Evolutionary conservation across 768 basidiomycete genomes (phyloP).

Genomic region (Mycena alexandri): DNA sequence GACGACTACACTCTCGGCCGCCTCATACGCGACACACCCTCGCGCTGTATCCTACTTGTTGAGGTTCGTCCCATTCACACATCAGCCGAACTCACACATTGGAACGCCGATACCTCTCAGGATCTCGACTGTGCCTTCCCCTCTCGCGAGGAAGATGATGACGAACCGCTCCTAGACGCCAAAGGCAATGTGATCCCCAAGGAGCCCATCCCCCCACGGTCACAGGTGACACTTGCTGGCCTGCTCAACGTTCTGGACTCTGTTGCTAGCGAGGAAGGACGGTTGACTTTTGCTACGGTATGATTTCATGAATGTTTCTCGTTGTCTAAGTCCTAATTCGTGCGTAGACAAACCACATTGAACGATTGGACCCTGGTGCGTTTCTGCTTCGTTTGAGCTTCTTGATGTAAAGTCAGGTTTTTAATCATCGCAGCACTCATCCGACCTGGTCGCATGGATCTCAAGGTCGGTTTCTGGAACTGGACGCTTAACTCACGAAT

Average conservation of each 20-base stretch:
- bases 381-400: background rate
- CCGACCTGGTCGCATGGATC: conserved; percentile 49
- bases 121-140: conserved; percentile 50
- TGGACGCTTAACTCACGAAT: background rate
- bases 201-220: conserved; percentile 28
- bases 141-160: conserved; percentile 40
- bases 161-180: conserved; percentile 33
- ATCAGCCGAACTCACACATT: no score
- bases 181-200: conserved; percentile 29
- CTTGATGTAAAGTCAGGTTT: background rate
- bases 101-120: conserved; percentile 10
- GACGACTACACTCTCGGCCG: conserved; percentile 47
- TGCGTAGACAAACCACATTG: conserved; percentile 45
- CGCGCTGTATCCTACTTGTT: conserved; percentile 38
- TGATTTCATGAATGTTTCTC: background rate
- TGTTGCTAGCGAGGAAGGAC: conserved; percentile 48
- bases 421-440: conserved; percentile 38
- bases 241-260: conserved; percentile 52
- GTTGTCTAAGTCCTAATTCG: background rate
- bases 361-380: conserved; percentile 47
- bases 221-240: conserved; percentile 48
- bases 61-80: conserved; percentile 36
- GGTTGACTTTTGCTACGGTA: conserved; percentile 50
- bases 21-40: conserved; percentile 42
- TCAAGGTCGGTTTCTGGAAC: conserved; percentile 36